Conservation (phyloP, 345 rosid genomes). For the Litchi chinensis region DNA sequence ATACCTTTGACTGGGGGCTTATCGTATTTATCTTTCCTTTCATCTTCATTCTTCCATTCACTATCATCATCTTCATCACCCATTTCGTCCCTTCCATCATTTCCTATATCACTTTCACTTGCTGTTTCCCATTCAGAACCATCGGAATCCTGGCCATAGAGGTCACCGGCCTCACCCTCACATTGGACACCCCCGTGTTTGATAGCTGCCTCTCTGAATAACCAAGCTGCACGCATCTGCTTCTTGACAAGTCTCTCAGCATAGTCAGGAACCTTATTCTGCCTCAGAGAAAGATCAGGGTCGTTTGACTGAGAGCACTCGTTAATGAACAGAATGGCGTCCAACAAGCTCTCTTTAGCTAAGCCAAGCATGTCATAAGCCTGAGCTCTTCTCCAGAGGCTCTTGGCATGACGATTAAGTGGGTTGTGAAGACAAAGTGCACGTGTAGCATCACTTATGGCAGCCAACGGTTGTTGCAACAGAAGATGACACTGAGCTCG, state of each 20-base stretch:
- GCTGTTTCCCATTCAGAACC: constrained; percentile 99
- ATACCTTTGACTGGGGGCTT: constrained; percentile 59
- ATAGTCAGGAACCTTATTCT: constrained; percentile 97
- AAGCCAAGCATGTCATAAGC: constrained; percentile 94
- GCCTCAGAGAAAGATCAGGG: constrained; percentile 88
- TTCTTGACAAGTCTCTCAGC: constrained; percentile 96
- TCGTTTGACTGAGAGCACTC: constrained; percentile 98
- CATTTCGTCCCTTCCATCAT: constrained; percentile 78
- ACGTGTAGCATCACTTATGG: constrained; percentile 91
- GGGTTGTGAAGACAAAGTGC: constrained; percentile 91
- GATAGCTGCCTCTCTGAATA: constrained; percentile 88
- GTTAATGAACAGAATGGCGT: constrained; percentile 92
- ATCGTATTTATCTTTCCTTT: constrained; percentile 49
- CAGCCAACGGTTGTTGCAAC: constrained; percentile 88
- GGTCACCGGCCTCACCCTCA: constrained; percentile 65
- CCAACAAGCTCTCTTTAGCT: constrained; percentile 96
- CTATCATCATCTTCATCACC: constrained; percentile 70
- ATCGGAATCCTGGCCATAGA: constrained; percentile 75
- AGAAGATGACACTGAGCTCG: constrained; percentile 96
- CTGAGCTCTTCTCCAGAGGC: constrained; percentile 99
- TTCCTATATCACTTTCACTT: constrained; percentile 91
- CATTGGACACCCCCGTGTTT: constrained; percentile 88
- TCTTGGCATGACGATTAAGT: constrained; percentile 88
- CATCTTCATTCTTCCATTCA: constrained; percentile 64
- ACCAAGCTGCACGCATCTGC: constrained; percentile 99